Conservation (phyloP, 2,329 filamentous ascomycete genomes). For the Diaporthe destruens region DNA sequence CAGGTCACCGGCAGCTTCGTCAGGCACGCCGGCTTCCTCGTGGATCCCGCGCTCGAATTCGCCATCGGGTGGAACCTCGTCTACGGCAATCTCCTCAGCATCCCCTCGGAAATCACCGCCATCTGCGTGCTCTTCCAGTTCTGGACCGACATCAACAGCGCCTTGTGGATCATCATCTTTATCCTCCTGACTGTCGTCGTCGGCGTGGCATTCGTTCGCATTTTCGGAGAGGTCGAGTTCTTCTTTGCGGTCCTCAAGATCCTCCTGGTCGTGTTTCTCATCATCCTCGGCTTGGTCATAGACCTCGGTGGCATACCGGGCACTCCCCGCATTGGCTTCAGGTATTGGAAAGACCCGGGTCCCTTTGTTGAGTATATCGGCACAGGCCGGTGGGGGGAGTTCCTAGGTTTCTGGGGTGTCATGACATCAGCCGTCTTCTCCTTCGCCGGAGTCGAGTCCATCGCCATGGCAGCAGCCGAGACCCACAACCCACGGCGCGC, state of each 20-base stretch:
- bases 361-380: constrained; percentile 76
- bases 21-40: constrained; percentile 69
- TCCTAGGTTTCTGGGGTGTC: constrained; percentile 70
- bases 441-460: constrained; percentile 63
- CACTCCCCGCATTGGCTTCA: constrained; percentile 71
- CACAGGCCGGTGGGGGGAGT: constrained; percentile 68
- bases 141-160: constrained; percentile 70
- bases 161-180: constrained; percentile 65
- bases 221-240: constrained; percentile 71
- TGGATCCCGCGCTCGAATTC: constrained; percentile 71
- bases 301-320: constrained; percentile 72
- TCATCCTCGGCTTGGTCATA: constrained; percentile 72
- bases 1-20: constrained; percentile 71
- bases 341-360: constrained; percentile 76
- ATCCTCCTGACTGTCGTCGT: constrained; percentile 67
- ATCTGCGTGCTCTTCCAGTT: constrained; percentile 73
- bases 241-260: constrained; percentile 68
- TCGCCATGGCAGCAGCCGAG: constrained; percentile 68
- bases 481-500: constrained; percentile 63
- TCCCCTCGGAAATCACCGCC: constrained; percentile 72
- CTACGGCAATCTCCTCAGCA: constrained; percentile 66
- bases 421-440: constrained; percentile 61
- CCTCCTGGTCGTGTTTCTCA: constrained; percentile 71
- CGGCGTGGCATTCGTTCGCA: constrained; percentile 68
- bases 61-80: constrained; percentile 67